Evolutionary conservation across 2,329 filamentous ascomycete species (phyloP).

Genomic region (Fusarium nelsonii): DNA sequence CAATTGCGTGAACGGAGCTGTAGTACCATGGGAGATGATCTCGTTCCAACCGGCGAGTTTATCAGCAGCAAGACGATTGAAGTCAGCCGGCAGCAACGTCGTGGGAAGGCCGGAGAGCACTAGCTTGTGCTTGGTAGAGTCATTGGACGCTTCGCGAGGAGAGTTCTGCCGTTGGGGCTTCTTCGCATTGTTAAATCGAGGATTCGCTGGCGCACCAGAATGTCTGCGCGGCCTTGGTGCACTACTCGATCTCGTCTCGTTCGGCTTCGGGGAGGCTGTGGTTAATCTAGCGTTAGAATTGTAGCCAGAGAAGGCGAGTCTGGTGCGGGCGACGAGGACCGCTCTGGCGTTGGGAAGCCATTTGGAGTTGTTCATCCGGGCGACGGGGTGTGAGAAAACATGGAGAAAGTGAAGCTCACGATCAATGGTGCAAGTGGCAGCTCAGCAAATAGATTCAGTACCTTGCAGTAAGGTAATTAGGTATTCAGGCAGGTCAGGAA

Average conservation of each 20-base stretch:
- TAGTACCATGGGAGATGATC: conserved; percentile 68
- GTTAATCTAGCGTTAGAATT: neutral
- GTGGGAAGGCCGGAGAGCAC: conserved; percentile 58
- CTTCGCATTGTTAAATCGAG: neutral
- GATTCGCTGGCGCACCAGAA: neutral
- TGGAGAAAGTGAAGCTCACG: conserved; percentile 18
- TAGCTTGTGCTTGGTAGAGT: neutral
- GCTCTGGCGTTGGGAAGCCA: conserved; percentile 46
- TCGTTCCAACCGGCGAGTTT: conserved; percentile 77
- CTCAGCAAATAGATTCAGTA: conserved; percentile 4
- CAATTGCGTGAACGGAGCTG: neutral
- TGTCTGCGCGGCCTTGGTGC: neutral
- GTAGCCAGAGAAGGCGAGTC: conserved; percentile 5
- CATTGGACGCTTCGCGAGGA: neutral
- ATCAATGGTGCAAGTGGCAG: neutral
- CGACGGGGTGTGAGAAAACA: conserved; percentile 35
- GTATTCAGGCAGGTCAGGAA: no score
- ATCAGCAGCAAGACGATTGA: conserved; percentile 73
- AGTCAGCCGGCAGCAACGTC: conserved; percentile 75
- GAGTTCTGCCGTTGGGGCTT: neutral
- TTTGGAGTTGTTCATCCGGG: conserved; percentile 50
- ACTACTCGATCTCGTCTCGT: neutral
- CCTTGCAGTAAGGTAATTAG: neutral
- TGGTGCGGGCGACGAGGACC: conserved; percentile 30
- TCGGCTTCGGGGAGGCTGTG: neutral